Evolutionary conservation across 2,329 filamentous ascomycete genomes (phyloP).

Genomic region (Orbilia javanica): DNA sequence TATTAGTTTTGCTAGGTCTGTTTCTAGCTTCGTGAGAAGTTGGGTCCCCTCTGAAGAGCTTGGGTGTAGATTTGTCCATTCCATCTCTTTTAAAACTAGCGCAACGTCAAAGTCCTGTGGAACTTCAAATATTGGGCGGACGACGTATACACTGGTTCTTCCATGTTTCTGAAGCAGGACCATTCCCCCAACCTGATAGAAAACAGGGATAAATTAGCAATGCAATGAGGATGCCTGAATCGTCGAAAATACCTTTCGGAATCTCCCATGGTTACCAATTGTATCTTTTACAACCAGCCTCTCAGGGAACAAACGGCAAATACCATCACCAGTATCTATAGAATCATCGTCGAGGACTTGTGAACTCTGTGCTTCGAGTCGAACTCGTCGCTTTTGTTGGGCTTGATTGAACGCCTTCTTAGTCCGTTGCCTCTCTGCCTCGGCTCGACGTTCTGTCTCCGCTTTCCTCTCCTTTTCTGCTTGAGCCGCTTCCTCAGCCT

Average conservation of each 20-base stretch:
- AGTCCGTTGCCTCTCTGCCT: constrained; percentile 66
- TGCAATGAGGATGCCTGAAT: background rate
- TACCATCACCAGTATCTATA: constrained; percentile 16
- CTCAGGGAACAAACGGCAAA: constrained; percentile 38
- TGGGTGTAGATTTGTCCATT: constrained; percentile 69
- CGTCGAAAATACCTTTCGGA: constrained; percentile 31
- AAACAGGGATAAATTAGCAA: background rate
- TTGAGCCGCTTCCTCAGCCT: constrained; percentile 70
- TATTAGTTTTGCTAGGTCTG: constrained; percentile 80
- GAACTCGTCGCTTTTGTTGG: constrained; percentile 55
- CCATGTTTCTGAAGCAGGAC: constrained; percentile 71
- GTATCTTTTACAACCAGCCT: constrained; percentile 47
- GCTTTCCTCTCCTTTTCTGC: constrained; percentile 67
- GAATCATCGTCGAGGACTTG: constrained; percentile 25
- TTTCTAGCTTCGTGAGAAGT: constrained; percentile 81
- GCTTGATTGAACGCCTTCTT: constrained; percentile 62
- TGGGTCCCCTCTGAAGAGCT: constrained; percentile 78
- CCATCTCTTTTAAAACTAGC: constrained; percentile 80
- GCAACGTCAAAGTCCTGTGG: constrained; percentile 71
- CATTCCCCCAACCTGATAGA: constrained; percentile 37
- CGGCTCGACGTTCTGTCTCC: constrained; percentile 69
- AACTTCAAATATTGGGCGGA: constrained; percentile 75
- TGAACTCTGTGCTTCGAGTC: constrained; percentile 37
- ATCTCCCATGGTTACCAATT: constrained; percentile 46
- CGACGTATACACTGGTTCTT: constrained; percentile 77